Evolutionary conservation across 2,329 filamentous ascomycete genomes (phyloP).

Genomic region (Rachicladosporium sp.): DNA sequence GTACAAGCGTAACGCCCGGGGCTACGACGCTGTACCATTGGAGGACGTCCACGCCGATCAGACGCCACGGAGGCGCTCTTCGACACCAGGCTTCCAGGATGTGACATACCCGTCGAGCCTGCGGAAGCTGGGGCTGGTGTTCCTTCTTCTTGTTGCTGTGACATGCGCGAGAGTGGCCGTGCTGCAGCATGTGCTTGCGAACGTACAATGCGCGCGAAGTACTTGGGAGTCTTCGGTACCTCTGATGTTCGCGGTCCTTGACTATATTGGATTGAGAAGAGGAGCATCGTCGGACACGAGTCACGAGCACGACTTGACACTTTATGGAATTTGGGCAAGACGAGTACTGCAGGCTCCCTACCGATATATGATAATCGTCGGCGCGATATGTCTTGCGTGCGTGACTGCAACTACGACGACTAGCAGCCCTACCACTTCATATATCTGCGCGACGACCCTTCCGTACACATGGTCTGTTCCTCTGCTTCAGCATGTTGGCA

Average conservation of each 20-base stretch:
- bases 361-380: constrained; percentile 27
- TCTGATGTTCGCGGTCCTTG: constrained; percentile 16
- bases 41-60: constrained; percentile 13
- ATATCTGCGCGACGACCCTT: constrained; percentile 35
- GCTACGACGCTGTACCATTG: constrained; percentile 18
- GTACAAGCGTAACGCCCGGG: no score
- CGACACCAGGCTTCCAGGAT: constrained; percentile 4
- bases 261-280: constrained; percentile 10
- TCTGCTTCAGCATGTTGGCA: constrained; percentile 25
- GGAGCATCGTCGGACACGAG: not conserved
- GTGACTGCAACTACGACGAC: constrained; percentile 25
- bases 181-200: constrained; percentile 28
- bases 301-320: constrained; percentile 13
- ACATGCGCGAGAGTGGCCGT: constrained; percentile 26
- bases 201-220: constrained; percentile 30
- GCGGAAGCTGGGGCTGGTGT: constrained; percentile 16
- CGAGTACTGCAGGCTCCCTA: constrained; percentile 23
- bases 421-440: constrained; percentile 31
- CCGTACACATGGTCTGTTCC: constrained; percentile 25
- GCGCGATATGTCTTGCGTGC: constrained; percentile 28
- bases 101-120: constrained; percentile 14
- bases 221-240: constrained; percentile 19
- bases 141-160: constrained; percentile 18
- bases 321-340: constrained; percentile 22
- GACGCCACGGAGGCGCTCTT: constrained; percentile 11